Evolutionary conservation across 192 early-diverging fungal genomes (phyloP), one percentile per base, ranked within the genome.

Genomic region (Backusella circina): DNA sequence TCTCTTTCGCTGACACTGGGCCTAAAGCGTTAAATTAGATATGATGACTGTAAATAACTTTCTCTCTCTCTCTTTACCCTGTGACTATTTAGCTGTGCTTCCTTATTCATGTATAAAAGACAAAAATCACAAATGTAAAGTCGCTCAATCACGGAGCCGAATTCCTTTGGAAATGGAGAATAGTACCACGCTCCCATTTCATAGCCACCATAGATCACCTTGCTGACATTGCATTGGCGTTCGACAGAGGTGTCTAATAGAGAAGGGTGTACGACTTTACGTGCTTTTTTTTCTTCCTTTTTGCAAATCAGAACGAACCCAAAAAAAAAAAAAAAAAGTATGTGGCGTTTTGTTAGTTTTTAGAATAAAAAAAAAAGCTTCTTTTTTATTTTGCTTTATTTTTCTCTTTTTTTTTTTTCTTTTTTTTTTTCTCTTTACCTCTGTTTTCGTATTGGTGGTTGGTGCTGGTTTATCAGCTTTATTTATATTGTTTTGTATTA

Each of bases 121-220:
- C 98, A 99, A 65, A 87, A 86, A 73, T 98, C 95, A 82, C 98
- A 99, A 26, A 98, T 86, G 69, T 93, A 97, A 32, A 98, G 82
- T 23, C 84, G 84, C 47, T 88, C 83, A 28, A 90, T 83, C 4
- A 83, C 78, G 50, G 91, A 88, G 3, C 80, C 80, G 80, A 96
- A 98, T 75, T 96, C 95, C 50, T 89, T 91, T 3, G 98, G 98
- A 74, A 95, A 99, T 8, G 95, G 95, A n/a, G 97, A 93, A 66
- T 90, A 80, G 77, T 98, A 98, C 98, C 97, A 98, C 0, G 95
- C 92, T 26, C 90, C 87, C n/a, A 99, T 96, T 64, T 91, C 89
- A 80, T 92, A 95, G 35, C 83, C 77, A 16, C 95, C 97, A 65
- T 97, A 88, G 9, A 91, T 68, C n/a, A 92, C 87, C 72, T 66